Evolutionary conservation across 495 filamentous ascomycete species (phyloP).

Genomic region (Xylaria curta): DNA sequence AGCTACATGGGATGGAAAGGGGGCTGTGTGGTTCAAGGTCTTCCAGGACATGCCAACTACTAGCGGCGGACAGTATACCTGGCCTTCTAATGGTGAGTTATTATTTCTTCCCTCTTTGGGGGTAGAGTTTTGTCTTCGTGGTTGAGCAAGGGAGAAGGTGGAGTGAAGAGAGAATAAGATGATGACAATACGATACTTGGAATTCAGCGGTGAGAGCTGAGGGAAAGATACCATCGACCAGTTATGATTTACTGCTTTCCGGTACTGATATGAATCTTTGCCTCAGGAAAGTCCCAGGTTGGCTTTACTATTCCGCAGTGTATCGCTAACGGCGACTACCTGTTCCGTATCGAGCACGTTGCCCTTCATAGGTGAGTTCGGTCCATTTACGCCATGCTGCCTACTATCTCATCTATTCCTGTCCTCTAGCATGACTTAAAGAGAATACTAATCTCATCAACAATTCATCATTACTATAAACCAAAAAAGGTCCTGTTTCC

Average conservation of each 20-base stretch:
- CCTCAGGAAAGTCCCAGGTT: slow-evolving; percentile 41
- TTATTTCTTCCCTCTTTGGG: not conserved
- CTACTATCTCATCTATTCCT: not conserved
- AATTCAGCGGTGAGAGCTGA: not conserved
- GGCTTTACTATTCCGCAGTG: slow-evolving; percentile 56
- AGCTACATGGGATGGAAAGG: slow-evolving; percentile 55
- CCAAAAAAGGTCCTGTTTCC: not conserved
- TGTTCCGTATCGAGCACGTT: slow-evolving; percentile 65
- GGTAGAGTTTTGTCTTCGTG: not conserved
- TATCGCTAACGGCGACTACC: slow-evolving; percentile 62
- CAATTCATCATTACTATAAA: not conserved
- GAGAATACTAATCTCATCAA: not conserved
- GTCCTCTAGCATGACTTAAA: not conserved
- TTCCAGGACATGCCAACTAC: slow-evolving; percentile 53
- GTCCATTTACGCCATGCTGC: not conserved
- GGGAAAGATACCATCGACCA: not conserved
- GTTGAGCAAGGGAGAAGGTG: not conserved
- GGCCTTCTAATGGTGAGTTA: slow-evolving; percentile 51
- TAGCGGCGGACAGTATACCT: slow-evolving; percentile 46
- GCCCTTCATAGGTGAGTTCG: slow-evolving; percentile 50
- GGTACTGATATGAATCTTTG: not conserved
- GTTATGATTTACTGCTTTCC: not conserved
- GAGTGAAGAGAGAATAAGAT: not conserved
- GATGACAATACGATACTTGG: not conserved
- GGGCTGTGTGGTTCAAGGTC: slow-evolving; percentile 61